Percentiles rank a stretch among this genome's conserved stretches.
Evolutionary conservation across 768 basidiomycete genomes (phyloP).

Genomic region (Rhizopogon sp.): DNA sequence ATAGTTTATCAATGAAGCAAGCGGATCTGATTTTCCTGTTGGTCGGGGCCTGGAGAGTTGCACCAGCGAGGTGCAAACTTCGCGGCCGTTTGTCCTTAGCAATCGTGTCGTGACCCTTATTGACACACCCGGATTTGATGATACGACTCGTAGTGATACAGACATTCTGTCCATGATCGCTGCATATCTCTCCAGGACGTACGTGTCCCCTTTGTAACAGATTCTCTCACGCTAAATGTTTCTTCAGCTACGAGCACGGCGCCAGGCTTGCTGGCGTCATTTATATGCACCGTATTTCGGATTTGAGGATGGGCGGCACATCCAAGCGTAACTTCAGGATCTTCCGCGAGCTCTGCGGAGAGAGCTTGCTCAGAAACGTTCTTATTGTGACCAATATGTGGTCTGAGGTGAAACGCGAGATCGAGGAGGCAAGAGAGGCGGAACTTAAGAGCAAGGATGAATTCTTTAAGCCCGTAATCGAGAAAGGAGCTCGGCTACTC

Average conservation of each 20-base stretch:
- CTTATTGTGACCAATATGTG: constrained; percentile 53
- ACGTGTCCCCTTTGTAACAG: constrained; percentile 2
- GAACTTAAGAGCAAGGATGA: constrained; percentile 36
- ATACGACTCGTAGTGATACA: constrained; percentile 43
- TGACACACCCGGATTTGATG: constrained; percentile 62
- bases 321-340: constrained; percentile 45
- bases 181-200: constrained; percentile 30
- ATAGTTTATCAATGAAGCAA: constrained; percentile 52
- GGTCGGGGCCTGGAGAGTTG: constrained; percentile 46
- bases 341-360: constrained; percentile 50
- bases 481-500: constrained; percentile 40
- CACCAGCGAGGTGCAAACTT: constrained; percentile 40
- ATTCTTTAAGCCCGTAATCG: constrained; percentile 49
- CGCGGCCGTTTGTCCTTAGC: constrained; percentile 40
- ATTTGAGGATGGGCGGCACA: constrained; percentile 44
- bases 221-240: background rate
- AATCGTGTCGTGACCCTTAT: constrained; percentile 43
- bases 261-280: constrained; percentile 46
- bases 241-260: constrained; percentile 25
- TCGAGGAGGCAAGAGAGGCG: constrained; percentile 38
- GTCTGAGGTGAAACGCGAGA: constrained; percentile 33
- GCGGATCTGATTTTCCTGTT: constrained; percentile 42
- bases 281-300: constrained; percentile 50
- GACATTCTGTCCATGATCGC: constrained; percentile 49
- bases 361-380: constrained; percentile 41